A percentile compares a stretch with the other conserved stretches of the same genome.
These are phyloP conservation scores for Colletotrichum sp. DNA, from an alignment of 2,329 filamentous ascomycete genomes.

Conservation along the genomic window DNA sequence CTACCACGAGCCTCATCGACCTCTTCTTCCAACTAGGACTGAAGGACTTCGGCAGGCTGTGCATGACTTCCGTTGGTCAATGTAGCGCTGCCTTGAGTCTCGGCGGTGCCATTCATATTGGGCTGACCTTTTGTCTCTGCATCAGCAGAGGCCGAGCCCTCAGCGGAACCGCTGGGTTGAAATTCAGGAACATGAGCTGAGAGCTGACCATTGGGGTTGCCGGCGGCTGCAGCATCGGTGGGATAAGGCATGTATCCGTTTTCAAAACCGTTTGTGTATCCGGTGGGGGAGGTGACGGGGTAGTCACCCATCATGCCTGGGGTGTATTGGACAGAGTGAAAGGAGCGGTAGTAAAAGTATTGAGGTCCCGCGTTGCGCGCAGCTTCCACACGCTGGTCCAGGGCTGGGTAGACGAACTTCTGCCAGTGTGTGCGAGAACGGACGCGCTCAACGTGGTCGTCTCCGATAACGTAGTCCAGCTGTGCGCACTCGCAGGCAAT, in stretches of 20 bases:
- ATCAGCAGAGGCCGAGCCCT: background rate
- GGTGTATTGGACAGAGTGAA: slow-evolving; percentile 11
- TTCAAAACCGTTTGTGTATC: slow-evolving; percentile 30
- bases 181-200: slow-evolving; percentile 71
- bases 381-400: slow-evolving; percentile 72
- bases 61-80: slow-evolving; percentile 33
- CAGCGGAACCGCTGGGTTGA: slow-evolving; percentile 40
- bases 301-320: slow-evolving; percentile 31
- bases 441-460: slow-evolving; percentile 80
- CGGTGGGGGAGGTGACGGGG: slow-evolving; percentile 30
- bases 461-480: slow-evolving; percentile 76
- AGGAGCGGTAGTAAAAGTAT: slow-evolving; percentile 35
- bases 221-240: slow-evolving; percentile 29
- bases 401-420: slow-evolving; percentile 75
- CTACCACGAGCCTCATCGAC: slow-evolving; percentile 4
- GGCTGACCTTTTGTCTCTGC: background rate
- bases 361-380: slow-evolving; percentile 75
- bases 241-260: slow-evolving; percentile 11
- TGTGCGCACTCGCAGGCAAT: slow-evolving; percentile 68
- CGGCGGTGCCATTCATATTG: slow-evolving; percentile 26
- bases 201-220: slow-evolving; percentile 47
- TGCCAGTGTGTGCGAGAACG: slow-evolving; percentile 79
- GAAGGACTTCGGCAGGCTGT: slow-evolving; percentile 16
- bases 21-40: slow-evolving; percentile 23
- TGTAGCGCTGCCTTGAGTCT: slow-evolving; percentile 25